These are phyloP conservation scores for Cryptosporidium xiaoi DNA, from an alignment of 169 alveolate species.

Conservation along the genomic window DNA sequence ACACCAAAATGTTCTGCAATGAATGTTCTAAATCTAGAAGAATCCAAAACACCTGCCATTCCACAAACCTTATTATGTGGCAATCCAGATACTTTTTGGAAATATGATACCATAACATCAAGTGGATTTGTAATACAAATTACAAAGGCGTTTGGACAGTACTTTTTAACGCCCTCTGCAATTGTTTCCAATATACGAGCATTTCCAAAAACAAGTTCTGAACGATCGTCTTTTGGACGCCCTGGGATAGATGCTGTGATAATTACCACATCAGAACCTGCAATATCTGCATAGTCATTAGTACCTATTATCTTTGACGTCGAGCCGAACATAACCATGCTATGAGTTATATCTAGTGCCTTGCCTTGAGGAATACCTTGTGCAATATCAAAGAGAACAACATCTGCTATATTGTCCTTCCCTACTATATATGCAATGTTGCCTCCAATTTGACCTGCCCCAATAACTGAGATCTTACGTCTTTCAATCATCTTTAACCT, in stretches of 20 bases:
- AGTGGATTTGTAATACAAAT: slow-evolving; percentile 83
- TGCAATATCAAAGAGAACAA: slow-evolving; percentile 81
- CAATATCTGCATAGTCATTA: slow-evolving; percentile 80
- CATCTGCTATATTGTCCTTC: slow-evolving; percentile 81
- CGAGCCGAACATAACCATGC: slow-evolving; percentile 79
- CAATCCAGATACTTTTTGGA: slow-evolving; percentile 79
- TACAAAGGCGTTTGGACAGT: slow-evolving; percentile 83
- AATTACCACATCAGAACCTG: slow-evolving; percentile 81
- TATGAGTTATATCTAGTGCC: slow-evolving; percentile 83
- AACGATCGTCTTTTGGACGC: slow-evolving; percentile 81
- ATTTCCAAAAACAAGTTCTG: slow-evolving; percentile 79
- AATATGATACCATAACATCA: slow-evolving; percentile 80
- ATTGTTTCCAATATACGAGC: slow-evolving; percentile 79
- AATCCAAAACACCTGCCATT: slow-evolving; percentile 84
- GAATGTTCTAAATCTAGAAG: slow-evolving; percentile 81
- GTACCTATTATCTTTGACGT: slow-evolving; percentile 80
- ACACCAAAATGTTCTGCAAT: slow-evolving; percentile 80
- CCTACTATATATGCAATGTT: slow-evolving; percentile 81
- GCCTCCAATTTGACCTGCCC: slow-evolving; percentile 84
- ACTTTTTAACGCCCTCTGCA: slow-evolving; percentile 80
- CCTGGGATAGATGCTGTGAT: slow-evolving; percentile 81
- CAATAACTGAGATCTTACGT: slow-evolving; percentile 82
- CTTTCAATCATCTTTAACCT: slow-evolving; percentile 73
- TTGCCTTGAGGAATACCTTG: slow-evolving; percentile 84
- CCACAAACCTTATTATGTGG: slow-evolving; percentile 84